These are phyloP conservation scores for Leishmania lainsoni DNA, from an alignment of 208 protist genomes.

Conservation along the genomic window DNA sequence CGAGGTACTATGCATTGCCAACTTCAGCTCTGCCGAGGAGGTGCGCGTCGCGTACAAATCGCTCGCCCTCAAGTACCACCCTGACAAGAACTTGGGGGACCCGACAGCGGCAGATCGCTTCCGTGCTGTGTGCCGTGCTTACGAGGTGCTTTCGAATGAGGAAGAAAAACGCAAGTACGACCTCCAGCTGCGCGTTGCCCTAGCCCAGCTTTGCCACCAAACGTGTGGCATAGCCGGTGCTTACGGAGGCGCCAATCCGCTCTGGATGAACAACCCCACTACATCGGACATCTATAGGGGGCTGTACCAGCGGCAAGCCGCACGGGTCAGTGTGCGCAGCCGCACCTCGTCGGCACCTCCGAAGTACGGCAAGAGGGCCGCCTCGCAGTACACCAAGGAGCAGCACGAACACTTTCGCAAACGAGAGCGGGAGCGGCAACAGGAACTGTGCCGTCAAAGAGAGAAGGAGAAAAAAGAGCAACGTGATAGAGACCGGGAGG, in stretches of 20 bases:
- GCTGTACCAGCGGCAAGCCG: constrained; percentile 31
- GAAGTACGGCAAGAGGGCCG: not conserved
- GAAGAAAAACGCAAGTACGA: constrained; percentile 97
- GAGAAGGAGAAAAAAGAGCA: constrained; percentile 51
- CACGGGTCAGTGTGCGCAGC: constrained; percentile 7
- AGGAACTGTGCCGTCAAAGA: constrained; percentile 45
- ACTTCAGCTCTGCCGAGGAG: constrained; percentile 83
- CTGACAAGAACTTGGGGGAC: constrained; percentile 94
- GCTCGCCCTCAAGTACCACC: constrained; percentile 95
- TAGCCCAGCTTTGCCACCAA: constrained; percentile 4
- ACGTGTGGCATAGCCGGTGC: not conserved
- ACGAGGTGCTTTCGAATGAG: constrained; percentile 95
- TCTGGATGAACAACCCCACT: constrained; percentile 20
- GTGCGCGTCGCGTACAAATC: constrained; percentile 94
- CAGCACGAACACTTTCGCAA: constrained; percentile 67
- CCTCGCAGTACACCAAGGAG: constrained; percentile 62
- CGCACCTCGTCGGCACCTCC: constrained; percentile 16
- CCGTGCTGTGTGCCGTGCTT: constrained; percentile 92
- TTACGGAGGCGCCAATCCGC: constrained; percentile 28
- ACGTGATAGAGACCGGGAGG: constrained; percentile 54
- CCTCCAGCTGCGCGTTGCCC: constrained; percentile 71
- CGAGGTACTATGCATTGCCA: constrained; percentile 77
- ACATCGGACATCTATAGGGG: constrained; percentile 46
- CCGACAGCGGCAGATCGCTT: constrained; percentile 85
- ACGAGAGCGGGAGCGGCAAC: constrained; percentile 67